Evolutionary conservation across 805 yeast species (phyloP).

Genomic region (Pichia thaimueangensis): DNA sequence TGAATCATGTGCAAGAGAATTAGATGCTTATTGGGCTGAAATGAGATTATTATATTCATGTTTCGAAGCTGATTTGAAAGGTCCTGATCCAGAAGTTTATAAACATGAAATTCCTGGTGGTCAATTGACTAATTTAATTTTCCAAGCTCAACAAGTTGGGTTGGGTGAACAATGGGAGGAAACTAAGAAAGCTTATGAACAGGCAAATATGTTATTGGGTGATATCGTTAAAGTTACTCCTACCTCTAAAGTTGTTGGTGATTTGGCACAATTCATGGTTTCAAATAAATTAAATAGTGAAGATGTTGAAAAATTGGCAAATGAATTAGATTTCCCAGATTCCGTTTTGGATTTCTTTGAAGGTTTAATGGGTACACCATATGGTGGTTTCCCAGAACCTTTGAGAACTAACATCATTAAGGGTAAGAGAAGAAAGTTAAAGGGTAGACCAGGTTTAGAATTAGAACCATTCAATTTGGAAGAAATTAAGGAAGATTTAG

Average conservation of each 20-base stretch:
- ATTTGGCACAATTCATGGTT: slow-evolving; percentile 99
- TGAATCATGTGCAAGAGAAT: slow-evolving; percentile 62
- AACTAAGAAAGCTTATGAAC: slow-evolving; percentile 90
- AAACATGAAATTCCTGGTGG: slow-evolving; percentile 99
- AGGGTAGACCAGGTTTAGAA: slow-evolving; percentile 86
- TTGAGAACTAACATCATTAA: slow-evolving; percentile 84
- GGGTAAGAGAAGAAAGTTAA: slow-evolving; percentile 88
- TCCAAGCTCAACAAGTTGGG: slow-evolving; percentile 99
- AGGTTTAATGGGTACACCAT: slow-evolving; percentile 98
- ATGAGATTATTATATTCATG: slow-evolving; percentile 95
- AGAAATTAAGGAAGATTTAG: slow-evolving; percentile 65
- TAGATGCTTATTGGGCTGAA: slow-evolving; percentile 98
- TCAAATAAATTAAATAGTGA: slow-evolving; percentile 80
- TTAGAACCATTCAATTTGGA: slow-evolving; percentile 78
- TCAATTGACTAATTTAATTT: slow-evolving; percentile 91
- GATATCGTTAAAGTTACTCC: slow-evolving; percentile 99
- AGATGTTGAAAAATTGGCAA: slow-evolving; percentile 83
- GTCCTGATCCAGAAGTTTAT: slow-evolving; percentile 99
- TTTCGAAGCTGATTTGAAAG: slow-evolving; percentile 97
- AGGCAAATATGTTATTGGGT: slow-evolving; percentile 86
- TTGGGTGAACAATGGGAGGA: slow-evolving; percentile 94
- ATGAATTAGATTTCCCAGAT: slow-evolving; percentile 94
- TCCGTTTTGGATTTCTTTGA: slow-evolving; percentile 97
- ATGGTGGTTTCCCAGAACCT: slow-evolving; percentile 99
- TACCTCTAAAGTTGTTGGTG: slow-evolving; percentile 99